Evolutionary conservation across 2,329 filamentous ascomycete species (phyloP).

Genomic region (Colletotrichum ledebouriae): DNA sequence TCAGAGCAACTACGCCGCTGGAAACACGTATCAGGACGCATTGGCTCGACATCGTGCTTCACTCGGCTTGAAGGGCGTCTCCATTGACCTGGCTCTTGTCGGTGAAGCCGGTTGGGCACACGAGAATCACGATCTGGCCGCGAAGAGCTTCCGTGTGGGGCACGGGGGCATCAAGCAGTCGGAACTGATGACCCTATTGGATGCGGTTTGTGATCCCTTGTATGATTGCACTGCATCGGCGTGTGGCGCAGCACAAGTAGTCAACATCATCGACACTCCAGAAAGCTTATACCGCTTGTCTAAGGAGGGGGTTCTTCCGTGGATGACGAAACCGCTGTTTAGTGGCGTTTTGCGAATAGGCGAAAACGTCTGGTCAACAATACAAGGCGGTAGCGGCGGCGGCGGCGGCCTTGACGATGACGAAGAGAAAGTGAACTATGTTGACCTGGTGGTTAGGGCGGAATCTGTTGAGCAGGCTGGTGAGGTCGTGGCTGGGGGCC

Average conservation of each 20-base stretch:
- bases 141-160: slow-evolving; percentile 4
- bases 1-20: slow-evolving; percentile 70
- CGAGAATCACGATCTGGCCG: slow-evolving; percentile 1
- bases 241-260: slow-evolving; percentile 9
- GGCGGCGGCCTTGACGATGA: neutral
- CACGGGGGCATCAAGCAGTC: slow-evolving; percentile 1
- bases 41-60: slow-evolving; percentile 45
- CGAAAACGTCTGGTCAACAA: neutral
- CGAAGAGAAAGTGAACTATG: slow-evolving; percentile 5
- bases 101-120: slow-evolving; percentile 7
- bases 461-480: neutral
- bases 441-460: slow-evolving; percentile 1
- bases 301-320: slow-evolving; percentile 2
- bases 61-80: slow-evolving; percentile 3
- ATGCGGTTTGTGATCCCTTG: neutral
- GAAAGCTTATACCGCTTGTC: slow-evolving; percentile 4
- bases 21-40: slow-evolving; percentile 64
- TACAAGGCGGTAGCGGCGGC: neutral
- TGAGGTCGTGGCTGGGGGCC: slow-evolving; percentile 5
- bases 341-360: slow-evolving; percentile 7
- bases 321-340: slow-evolving; percentile 22
- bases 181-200: slow-evolving; percentile 8
- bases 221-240: slow-evolving; percentile 4
- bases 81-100: slow-evolving; percentile 15
- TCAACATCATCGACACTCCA: neutral